Base-by-base conservation (phyloP, 257 asterid species). In the Rubia yunnanensis region DNA sequence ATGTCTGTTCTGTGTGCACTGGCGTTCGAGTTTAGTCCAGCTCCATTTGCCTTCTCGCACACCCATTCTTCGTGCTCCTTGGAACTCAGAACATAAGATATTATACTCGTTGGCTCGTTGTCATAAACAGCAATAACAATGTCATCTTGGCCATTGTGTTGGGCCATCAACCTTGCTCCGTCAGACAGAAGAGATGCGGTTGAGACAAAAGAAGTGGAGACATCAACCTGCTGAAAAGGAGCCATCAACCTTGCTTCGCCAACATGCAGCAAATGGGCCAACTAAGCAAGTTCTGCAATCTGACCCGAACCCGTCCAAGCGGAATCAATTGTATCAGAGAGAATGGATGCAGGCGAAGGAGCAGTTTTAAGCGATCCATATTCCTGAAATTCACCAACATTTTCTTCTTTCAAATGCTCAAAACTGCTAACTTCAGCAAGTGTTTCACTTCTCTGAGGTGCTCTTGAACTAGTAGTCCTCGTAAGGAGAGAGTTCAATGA, bases 261-360 rank as follows among this genome's bases (percentile, higher is more conserved):
- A 7, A 49, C 38, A 46, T 60, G 75, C 28, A 41, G 65, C 52
- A 67, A 34, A 73, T 54, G 70, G 14, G 68, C 69, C 52, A 72
- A 56, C 63, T 64, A 81, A 54, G 72, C 60, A 48, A 74, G 72
- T 60, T 41, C 64, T 26, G 74, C 67, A 28, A 81, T 76, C 53
- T 64, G 80, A 66, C 86, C 88, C 39, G 89, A 82, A 71, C 99
- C 99, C 35, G 90, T 83, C 97, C 99, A 92, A 18, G 88, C 95
- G 39, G 80, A 87, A 80, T 92, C 99, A 50, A 92, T 92, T 77
- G 83, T 78, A 67, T 92, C 97, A 20, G 99, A 89, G 52, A 94
- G 89, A 65, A 79, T 77, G 1, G 95, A 79, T 39, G 77, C 98
- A 64, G 88, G 94, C 6, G 94, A 86, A 10, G 94, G 86, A 39